These are phyloP conservation scores for Picea abies DNA, from an alignment of 83 land plant species.

Conservation along the genomic window DNA sequence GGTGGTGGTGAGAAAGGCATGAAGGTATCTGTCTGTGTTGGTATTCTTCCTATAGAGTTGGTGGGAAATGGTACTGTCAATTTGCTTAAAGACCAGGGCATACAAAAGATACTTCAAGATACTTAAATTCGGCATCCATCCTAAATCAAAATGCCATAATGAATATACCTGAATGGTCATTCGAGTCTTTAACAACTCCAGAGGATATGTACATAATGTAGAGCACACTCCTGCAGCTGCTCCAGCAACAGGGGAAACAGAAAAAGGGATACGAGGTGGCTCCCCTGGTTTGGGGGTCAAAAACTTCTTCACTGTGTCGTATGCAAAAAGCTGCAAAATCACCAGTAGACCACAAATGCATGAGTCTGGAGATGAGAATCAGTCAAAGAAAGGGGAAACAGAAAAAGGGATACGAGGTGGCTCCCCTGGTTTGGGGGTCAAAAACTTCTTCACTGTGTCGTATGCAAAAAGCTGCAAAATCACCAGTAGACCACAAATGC, in stretches of 20 bases:
- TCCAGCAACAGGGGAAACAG: slow-evolving; percentile 86
- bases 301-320: slow-evolving; percentile 81
- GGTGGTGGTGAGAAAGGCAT: no score
- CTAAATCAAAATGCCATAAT: not conserved
- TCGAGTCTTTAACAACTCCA: slow-evolving; percentile 93
- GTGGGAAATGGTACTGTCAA: no score
- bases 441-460: slow-evolving; percentile 79
- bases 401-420: slow-evolving; percentile 69
- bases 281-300: slow-evolving; percentile 73
- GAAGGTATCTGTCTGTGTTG: no score
- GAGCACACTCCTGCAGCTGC: slow-evolving; percentile 98
- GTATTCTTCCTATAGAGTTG: no score
- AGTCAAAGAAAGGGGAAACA: slow-evolving; percentile 62
- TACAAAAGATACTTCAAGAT: not conserved
- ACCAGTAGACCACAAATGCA: not conserved
- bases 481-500: not conserved
- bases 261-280: slow-evolving; percentile 60
- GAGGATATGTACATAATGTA: slow-evolving; percentile 88
- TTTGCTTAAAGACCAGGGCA: no score
- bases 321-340: slow-evolving; percentile 85
- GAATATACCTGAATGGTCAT: slow-evolving; percentile 82
- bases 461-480: slow-evolving; percentile 87
- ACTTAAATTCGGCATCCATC: not conserved
- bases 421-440: slow-evolving; percentile 72
- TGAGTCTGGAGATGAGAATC: not conserved